Evolutionary conservation across 1,139 yeast genomes (phyloP).

Genomic region (Yarrowia galli): DNA sequence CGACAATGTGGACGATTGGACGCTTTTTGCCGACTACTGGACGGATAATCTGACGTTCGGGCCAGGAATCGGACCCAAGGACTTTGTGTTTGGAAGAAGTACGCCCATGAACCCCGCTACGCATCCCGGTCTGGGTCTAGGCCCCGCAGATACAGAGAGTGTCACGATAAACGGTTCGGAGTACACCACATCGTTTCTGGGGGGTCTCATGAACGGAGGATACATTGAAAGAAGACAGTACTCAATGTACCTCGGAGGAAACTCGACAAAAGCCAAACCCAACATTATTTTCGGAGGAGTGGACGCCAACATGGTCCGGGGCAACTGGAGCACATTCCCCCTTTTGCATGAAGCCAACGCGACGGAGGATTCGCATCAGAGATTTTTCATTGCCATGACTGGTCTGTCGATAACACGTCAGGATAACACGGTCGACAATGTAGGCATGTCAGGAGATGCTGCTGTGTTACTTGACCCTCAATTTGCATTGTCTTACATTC

Average conservation of each 20-base stretch:
- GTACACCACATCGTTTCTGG: conserved; percentile 21
- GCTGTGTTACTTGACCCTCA: conserved; percentile 18
- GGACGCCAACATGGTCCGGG: conserved; percentile 29
- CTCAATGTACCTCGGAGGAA: conserved; percentile 26
- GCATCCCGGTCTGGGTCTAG: conserved; percentile 20
- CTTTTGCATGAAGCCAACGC: conserved; percentile 19
- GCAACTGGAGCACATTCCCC: conserved; percentile 34
- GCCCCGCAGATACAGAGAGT: not conserved
- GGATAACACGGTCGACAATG: conserved; percentile 24
- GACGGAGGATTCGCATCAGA: not conserved
- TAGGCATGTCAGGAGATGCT: conserved; percentile 13
- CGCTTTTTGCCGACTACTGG: conserved; percentile 29
- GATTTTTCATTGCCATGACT: conserved; percentile 22
- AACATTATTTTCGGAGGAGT: conserved; percentile 37
- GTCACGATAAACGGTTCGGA: not conserved
- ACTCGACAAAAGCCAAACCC: conserved; percentile 4
- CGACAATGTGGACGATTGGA: conserved; percentile 20
- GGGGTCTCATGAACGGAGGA: not conserved
- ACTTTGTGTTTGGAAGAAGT: conserved; percentile 18
- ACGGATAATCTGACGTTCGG: conserved; percentile 23
- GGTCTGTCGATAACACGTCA: conserved; percentile 18
- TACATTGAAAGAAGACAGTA: conserved; percentile 20
- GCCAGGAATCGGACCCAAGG: not conserved
- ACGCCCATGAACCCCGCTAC: not conserved
- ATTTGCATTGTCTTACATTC: conserved; percentile 31